Evolutionary conservation across 1,284 basidiomycete species (phyloP).

Genomic region (Austroboletus olivaceoglutinosus): DNA sequence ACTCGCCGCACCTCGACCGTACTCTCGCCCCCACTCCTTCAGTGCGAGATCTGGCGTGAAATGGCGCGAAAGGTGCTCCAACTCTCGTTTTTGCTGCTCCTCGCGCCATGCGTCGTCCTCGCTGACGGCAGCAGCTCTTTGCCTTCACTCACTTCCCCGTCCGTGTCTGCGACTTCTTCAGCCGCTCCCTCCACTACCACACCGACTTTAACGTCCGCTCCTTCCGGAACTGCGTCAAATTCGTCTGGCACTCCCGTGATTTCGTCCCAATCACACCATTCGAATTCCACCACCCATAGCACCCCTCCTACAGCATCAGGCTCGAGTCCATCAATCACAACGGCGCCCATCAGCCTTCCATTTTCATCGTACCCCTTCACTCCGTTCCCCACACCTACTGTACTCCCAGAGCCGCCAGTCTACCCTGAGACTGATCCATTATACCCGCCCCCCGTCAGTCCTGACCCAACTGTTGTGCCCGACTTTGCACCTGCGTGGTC

Average conservation of each 20-base stretch:
- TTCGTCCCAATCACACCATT: neutral
- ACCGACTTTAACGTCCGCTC: neutral
- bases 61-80: conserved; percentile 18
- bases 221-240: conserved; percentile 1
- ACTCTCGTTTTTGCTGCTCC: conserved; percentile 19
- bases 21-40: neutral
- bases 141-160: neutral
- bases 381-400: conserved; percentile 30
- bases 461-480: conserved; percentile 36
- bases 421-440: conserved; percentile 33
- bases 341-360: conserved; percentile 25
- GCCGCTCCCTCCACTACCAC: neutral
- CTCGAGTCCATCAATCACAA: conserved; percentile 10
- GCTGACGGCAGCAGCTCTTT: neutral
- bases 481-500: conserved; percentile 46
- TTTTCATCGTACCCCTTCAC: conserved; percentile 29
- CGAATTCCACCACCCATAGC: neutral
- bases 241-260: neutral
- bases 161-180: no score
- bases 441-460: conserved; percentile 24
- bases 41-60: neutral
- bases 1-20: neutral
- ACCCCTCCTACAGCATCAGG: conserved; percentile 5
- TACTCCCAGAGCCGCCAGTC: conserved; percentile 27
- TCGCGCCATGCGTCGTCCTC: conserved; percentile 11